Conservation (phyloP, 192 early-diverging fungal species). For the Funneliformis geosporum region DNA sequence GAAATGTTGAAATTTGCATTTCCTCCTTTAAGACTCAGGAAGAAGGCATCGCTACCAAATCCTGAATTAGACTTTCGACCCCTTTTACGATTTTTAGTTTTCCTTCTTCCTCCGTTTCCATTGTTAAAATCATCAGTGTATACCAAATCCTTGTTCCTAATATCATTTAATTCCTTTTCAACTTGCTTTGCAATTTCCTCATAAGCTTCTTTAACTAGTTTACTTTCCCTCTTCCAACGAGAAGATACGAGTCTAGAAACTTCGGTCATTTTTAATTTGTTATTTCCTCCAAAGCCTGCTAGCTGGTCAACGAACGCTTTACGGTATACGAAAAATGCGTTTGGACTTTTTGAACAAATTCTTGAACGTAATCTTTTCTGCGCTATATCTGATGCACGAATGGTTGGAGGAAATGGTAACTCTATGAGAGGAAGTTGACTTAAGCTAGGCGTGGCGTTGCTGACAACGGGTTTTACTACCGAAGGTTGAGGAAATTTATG, state of each 20-base stretch:
- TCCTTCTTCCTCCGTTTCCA: not conserved
- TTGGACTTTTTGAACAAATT: slow-evolving; percentile 1
- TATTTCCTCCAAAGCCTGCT: not conserved
- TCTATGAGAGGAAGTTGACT: not conserved
- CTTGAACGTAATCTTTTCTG: not conserved
- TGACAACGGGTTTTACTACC: not conserved
- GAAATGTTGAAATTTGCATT: not conserved
- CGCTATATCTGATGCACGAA: not conserved
- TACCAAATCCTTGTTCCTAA: not conserved
- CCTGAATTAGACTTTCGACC: not conserved
- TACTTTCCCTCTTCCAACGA: not conserved
- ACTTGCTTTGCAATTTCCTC: not conserved
- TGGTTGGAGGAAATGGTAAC: not conserved
- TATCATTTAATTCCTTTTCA: not conserved
- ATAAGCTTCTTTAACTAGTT: not conserved
- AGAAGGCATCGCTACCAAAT: not conserved
- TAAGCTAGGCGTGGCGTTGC: not conserved
- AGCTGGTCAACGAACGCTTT: slow-evolving; percentile 14
- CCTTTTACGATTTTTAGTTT: not conserved
- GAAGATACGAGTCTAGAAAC: slow-evolving; percentile 5
- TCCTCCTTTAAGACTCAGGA: not conserved
- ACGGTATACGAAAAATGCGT: slow-evolving; percentile 8
- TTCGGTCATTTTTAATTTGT: slow-evolving; percentile 13
- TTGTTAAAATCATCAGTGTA: not conserved
- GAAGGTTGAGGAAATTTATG: not conserved